Base-by-base conservation (phyloP, 768 basidiomycete genomes). In the Tulasnella calospora region DNA sequence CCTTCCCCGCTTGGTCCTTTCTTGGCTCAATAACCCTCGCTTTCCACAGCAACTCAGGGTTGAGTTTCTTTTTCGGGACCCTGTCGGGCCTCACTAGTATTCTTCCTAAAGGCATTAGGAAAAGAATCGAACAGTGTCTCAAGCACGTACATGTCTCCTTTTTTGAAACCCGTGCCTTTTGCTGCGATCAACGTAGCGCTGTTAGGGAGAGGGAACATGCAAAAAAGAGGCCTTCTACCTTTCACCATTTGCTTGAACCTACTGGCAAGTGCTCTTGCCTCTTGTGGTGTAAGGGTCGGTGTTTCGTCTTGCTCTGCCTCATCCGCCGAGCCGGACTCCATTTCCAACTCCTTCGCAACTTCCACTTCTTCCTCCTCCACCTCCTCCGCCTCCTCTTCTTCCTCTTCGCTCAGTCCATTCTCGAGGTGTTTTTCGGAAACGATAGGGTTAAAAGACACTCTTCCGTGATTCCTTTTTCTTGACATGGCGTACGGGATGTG, bases 41-140 rank as follows among this genome's bases (percentile, higher is more conserved):
- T 41, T 72, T 72, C 71, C 71, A 72, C 8, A 72, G 71, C 30
- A 35, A 67, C 27, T 67, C 36, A n/a, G 71, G 21, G 71, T 46
- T 30, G 6, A 4, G 10, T 27, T 17, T 36, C 8, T 1, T n/a
- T 35, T 23, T n/a, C 21, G 36, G 19, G 9, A 72, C 9, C 0
- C 71, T 38, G 33, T 72, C 71, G 10, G 71, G 71, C 6, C 71
- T 38, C n/a, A 72, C 71, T 40, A 72, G 36, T 27, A 72, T 46
- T 33, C 71, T 72, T 23, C 13, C 38, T 12, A 12, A 36, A 72
- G 23, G 38, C 5, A 72, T 72, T 15, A 40, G 13, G 7, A 10
- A 41, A 6, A 19, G 30, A 15, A 15, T 36, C 10, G 27, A 40
- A 4, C 40, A 17, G 71, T 23, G 15, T 72, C n/a, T 15, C 13